phyloP scores from a whole-genome alignment of 345 rosid species.

The Durio zibethinus region DNA sequence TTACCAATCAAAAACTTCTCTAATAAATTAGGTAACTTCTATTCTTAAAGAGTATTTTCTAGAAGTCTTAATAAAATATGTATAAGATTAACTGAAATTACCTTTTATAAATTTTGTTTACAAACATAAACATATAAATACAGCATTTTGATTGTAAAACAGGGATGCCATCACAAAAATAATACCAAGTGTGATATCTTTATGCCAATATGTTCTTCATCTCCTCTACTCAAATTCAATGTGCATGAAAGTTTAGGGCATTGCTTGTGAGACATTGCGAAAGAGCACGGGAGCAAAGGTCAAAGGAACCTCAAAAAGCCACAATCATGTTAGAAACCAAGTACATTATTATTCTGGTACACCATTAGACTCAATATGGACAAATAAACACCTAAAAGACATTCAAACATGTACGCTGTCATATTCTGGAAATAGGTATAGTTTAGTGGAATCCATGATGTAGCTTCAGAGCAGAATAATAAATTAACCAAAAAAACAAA shows the following conservation, averaged over 20 bases:
- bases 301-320: neutral
- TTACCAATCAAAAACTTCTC: neutral
- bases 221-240: neutral
- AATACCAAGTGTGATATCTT: neutral
- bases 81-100: neutral
- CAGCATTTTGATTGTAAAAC: neutral
- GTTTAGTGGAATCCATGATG: neutral
- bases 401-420: neutral
- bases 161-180: neutral
- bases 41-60: neutral
- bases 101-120: neutral
- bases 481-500: neutral
- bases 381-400: neutral
- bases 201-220: neutral
- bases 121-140: neutral
- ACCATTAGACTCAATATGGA: neutral
- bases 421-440: neutral
- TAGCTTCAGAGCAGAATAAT: neutral
- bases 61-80: neutral
- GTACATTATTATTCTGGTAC: neutral
- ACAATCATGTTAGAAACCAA: neutral
- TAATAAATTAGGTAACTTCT: neutral
- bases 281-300: neutral
- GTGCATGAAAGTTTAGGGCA: neutral
- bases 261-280: neutral